Percentiles rank a stretch among this genome's conserved stretches.
Evolutionary conservation across 495 filamentous ascomycete genomes (phyloP).

Genomic region (Aspergillus panamensis): DNA sequence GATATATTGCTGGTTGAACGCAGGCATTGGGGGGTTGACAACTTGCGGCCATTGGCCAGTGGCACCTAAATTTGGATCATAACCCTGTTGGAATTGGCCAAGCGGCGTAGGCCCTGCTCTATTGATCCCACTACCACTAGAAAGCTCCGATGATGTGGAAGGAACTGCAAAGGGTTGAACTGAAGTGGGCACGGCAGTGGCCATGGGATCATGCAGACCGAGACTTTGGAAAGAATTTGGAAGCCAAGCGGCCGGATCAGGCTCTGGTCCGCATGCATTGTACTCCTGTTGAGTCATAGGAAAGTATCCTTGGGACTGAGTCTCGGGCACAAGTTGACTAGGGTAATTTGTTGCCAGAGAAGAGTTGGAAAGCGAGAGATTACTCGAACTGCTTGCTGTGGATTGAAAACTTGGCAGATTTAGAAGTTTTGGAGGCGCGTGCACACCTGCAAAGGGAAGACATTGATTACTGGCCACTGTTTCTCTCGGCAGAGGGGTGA

Average conservation of each 20-base stretch:
- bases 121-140: conserved; percentile 9
- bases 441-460: neutral
- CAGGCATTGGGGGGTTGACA: neutral
- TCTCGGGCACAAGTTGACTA: neutral
- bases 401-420: too few species aligned
- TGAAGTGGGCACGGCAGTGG: conserved; percentile 7
- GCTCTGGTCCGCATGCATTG: neutral
- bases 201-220: conserved; percentile 7
- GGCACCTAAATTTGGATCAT: conserved; percentile 7
- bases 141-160: conserved; percentile 9
- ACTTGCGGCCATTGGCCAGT: conserved; percentile 15
- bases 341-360: neutral
- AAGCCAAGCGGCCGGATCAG: neutral
- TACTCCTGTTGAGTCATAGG: neutral
- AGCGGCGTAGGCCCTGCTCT: conserved; percentile 5
- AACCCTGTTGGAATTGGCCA: conserved; percentile 14
- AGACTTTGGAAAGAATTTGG: conserved; percentile 16
- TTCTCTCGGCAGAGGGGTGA: neutral
- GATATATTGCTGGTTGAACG: conserved; percentile 9
- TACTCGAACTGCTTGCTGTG: neutral
- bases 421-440: neutral
- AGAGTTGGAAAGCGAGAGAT: neutral
- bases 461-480: neutral
- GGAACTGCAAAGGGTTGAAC: conserved; percentile 11
- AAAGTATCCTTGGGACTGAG: neutral